Evolutionary conservation across 192 early-diverging fungal genomes (phyloP).

Genomic region (Jimgerdemannia lactiflua): DNA sequence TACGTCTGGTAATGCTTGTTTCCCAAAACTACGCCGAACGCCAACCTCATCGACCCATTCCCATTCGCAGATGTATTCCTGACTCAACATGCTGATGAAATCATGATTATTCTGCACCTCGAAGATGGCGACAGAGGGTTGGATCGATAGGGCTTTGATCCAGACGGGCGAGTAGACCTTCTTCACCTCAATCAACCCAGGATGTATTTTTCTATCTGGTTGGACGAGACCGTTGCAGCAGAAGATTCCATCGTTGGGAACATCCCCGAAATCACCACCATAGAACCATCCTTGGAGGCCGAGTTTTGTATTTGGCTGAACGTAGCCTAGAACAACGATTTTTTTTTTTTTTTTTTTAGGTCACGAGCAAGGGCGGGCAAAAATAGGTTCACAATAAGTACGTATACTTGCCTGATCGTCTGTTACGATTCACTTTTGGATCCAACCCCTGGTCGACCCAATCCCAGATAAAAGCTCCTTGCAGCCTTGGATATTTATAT

Average conservation of each 20-base stretch:
- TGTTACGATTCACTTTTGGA: constrained; percentile 3
- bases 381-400: not conserved
- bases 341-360: too few species aligned
- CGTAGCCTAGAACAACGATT: not conserved
- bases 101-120: constrained; percentile 9
- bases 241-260: constrained; percentile 4
- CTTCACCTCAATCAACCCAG: constrained; percentile 11
- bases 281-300: constrained; percentile 3
- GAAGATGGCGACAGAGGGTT: not conserved
- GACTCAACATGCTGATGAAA: constrained; percentile 1
- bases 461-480: constrained; percentile 14
- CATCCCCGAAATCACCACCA: constrained; percentile 14
- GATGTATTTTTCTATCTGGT: constrained; percentile 8
- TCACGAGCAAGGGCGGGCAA: too few species aligned
- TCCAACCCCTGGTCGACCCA: constrained; percentile 15
- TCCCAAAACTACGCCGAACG: not conserved
- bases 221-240: constrained; percentile 8
- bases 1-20: not conserved
- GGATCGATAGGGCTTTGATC: not conserved
- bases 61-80: constrained; percentile 1
- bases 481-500: constrained; percentile 8
- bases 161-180: constrained; percentile 9
- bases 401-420: not conserved
- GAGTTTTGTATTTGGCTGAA: not conserved
- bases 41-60: not conserved